Percentiles rank a stretch among this genome's conserved stretches.
These are phyloP conservation scores for Paracoccidioides brasiliensis DNA, from an alignment of 2,329 filamentous ascomycete species.

Conservation along the genomic window DNA sequence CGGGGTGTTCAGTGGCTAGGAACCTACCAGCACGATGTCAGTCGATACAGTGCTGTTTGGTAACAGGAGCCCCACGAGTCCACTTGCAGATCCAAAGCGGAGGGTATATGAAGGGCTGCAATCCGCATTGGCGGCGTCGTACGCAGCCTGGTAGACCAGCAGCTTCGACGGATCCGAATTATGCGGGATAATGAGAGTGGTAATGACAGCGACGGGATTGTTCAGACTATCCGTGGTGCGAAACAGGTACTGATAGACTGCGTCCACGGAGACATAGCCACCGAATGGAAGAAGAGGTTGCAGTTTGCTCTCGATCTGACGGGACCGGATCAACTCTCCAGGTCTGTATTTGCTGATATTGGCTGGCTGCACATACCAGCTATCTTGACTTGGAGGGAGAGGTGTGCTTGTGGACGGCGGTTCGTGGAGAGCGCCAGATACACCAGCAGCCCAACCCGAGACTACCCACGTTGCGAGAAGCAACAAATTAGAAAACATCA, in stretches of 20 bases:
- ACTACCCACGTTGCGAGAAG: background rate
- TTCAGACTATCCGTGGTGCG: slow-evolving; percentile 27
- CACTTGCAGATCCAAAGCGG: slow-evolving; percentile 27
- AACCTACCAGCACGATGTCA: slow-evolving; percentile 20
- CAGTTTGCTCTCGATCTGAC: background rate
- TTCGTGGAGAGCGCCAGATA: no score
- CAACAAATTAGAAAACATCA: background rate
- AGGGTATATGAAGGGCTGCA: slow-evolving; percentile 19
- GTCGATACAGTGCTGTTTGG: slow-evolving; percentile 19
- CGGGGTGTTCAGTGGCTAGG: background rate
- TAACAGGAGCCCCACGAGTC: slow-evolving; percentile 17
- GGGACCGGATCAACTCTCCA: background rate
- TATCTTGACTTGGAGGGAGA: background rate
- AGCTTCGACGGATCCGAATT: slow-evolving; percentile 21
- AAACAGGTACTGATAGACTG: slow-evolving; percentile 28
- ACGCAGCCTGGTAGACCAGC: slow-evolving; percentile 32
- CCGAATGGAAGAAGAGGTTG: background rate
- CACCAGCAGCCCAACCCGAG: background rate
- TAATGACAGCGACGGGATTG: slow-evolving; percentile 27
- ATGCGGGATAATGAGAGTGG: slow-evolving; percentile 28
- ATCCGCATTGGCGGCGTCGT: slow-evolving; percentile 17
- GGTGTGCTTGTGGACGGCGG: no score
- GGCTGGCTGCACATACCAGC: background rate
- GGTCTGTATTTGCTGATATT: background rate
- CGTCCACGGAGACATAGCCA: slow-evolving; percentile 12